Base-by-base conservation (phyloP, 2,329 filamentous ascomycete genomes). In the Sporothrix mexicana region DNA sequence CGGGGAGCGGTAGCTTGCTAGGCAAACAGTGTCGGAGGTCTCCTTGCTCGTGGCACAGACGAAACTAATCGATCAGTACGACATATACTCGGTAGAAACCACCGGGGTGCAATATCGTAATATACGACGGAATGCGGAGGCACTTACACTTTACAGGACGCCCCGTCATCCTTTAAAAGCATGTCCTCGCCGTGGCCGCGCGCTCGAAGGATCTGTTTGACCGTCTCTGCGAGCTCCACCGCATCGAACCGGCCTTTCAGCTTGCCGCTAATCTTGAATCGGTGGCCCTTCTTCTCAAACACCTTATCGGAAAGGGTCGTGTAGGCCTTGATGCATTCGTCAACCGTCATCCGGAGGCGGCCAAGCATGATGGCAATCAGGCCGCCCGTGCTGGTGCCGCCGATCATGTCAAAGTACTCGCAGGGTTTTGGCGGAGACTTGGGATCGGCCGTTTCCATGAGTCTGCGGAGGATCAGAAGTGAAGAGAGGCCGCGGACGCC, bases 401-500 rank as follows among this genome's bases (percentile, higher is more conserved):
- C 57, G 30, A 41, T 61, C 30, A 61, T 61, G 15, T 61, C 57
- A 9, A 61, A 61, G 25, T n/a, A 61, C 23, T 61, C 53, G 53
- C 53, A 57, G 3, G 53, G 53, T 25, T 57, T 57, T 3, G 53
- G 53, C 9, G 53, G 69, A 36, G 62, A 73, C 69, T 76, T 73
- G 25, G 74, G 75, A 68, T 81, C 72, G 59, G 80, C 71, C 72
- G 72, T 74, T 7, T 66, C 70, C 78, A 82, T 81, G 6, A 82
- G 75, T 36, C 75, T 67, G 55, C 78, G 73, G 36, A 82, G 77
- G 73, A 83, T 80, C 51, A 78, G 69, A 20, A 83, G 78, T 6
- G 76, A 76, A 9, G 81, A 82, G 12, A 82, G 74, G 23, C 80
- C 79, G 20, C 80, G 78, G 12, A 82, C 77, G 43, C 81, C 81